phyloP scores from a whole-genome alignment of 176 grass and related monocot species.

The Rhynchospora tenuis region DNA sequence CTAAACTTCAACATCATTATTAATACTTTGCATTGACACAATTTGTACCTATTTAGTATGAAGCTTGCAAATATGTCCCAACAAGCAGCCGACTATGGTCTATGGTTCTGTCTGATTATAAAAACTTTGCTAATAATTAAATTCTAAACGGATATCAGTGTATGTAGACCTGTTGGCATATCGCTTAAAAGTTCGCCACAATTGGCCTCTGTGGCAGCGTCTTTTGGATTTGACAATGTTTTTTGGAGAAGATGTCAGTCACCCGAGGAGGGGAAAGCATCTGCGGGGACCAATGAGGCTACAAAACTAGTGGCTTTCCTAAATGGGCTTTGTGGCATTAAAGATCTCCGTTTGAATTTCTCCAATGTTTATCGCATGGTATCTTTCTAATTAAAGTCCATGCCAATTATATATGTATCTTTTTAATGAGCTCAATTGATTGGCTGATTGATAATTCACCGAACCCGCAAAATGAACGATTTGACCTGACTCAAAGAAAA shows the following conservation, averaged over 20 bases:
- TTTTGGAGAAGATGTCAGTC: too few relatives aligned
- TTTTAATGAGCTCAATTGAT: neutral
- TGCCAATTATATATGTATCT: neutral
- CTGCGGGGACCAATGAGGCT: neutral
- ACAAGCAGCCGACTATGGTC: too few relatives aligned
- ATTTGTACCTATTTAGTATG: too few relatives aligned
- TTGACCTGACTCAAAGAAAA: neutral
- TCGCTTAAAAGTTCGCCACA: neutral
- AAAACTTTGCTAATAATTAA: too few relatives aligned
- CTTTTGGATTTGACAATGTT: too few relatives aligned
- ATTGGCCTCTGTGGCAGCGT: neutral
- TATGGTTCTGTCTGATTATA: too few relatives aligned
- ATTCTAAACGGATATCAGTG: neutral
- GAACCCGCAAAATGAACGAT: neutral
- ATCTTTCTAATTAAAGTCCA: neutral
- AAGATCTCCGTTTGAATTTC: conserved; percentile 9
- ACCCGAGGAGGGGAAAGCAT: neutral
- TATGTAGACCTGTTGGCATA: neutral
- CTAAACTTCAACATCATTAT: too few relatives aligned
- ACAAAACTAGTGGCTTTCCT: conserved; percentile 1
- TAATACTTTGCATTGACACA: too few relatives aligned
- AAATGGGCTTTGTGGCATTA: neutral
- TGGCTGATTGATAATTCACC: too few relatives aligned
- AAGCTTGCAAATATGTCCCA: too few relatives aligned
- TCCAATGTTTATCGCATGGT: conserved; percentile 1